These are phyloP conservation scores for Tritrichomonas musculus DNA, from an alignment of 208 protist genomes.

Conservation along the genomic window DNA sequence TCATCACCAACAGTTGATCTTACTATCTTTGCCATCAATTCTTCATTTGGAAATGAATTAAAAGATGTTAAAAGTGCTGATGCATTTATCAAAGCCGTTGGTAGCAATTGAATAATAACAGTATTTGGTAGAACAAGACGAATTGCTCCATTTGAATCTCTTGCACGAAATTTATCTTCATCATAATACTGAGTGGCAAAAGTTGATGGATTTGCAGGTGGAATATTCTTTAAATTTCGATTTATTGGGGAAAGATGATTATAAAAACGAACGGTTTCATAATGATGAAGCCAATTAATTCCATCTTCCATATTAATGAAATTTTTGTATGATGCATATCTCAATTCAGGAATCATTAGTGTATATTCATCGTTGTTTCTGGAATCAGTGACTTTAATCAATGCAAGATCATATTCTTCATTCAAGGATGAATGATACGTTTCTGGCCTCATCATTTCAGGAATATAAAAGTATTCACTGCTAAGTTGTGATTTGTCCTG, in stretches of 20 bases:
- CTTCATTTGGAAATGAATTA: background rate
- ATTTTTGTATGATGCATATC: background rate
- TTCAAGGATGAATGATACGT: background rate
- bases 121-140: background rate
- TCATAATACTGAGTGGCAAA: too few relatives aligned
- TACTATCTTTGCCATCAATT: background rate
- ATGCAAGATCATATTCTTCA: background rate
- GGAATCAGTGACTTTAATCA: background rate
- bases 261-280: background rate
- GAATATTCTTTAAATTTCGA: too few relatives aligned
- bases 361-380: background rate
- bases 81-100: background rate
- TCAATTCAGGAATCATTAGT: background rate
- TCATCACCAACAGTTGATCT: background rate
- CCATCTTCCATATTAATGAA: background rate
- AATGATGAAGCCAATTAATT: background rate
- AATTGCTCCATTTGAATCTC: background rate
- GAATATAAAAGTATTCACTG: background rate
- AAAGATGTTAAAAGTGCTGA: background rate
- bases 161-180: too few relatives aligned
- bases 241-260: background rate
- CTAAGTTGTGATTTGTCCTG: background rate
- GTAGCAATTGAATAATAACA: background rate
- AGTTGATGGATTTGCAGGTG: too few relatives aligned
- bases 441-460: background rate